Percentiles rank a stretch among this genome's conserved stretches.
These are phyloP conservation scores for Hypoxylon fuscum DNA, from an alignment of 495 filamentous ascomycete genomes.

Conservation along the genomic window DNA sequence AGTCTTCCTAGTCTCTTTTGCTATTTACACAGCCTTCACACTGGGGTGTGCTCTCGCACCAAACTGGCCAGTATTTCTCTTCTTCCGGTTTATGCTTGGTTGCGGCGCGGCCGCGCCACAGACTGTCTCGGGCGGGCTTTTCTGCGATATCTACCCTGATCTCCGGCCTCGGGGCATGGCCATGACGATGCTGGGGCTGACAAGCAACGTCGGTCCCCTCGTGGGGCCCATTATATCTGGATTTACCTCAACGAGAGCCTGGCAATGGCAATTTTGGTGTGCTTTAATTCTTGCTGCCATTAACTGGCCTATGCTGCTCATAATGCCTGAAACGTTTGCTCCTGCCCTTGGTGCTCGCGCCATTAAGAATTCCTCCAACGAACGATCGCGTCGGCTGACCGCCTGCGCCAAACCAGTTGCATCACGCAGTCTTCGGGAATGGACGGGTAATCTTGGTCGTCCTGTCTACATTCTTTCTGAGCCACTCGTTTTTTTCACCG, in stretches of 20 bases:
- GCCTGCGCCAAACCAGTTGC: too few species aligned
- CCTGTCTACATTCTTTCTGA: conserved; percentile 69
- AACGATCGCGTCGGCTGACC: too few species aligned
- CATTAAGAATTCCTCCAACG: background rate
- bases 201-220: conserved; percentile 52
- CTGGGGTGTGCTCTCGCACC: conserved; percentile 78
- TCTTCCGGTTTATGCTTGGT: conserved; percentile 58
- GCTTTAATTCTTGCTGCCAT: conserved; percentile 57
- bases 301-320: conserved; percentile 40
- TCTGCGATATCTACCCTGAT: conserved; percentile 72
- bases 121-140: conserved; percentile 81
- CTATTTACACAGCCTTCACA: conserved; percentile 73
- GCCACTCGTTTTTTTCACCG: conserved; percentile 68
- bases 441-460: conserved; percentile 58
- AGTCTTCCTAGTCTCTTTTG: conserved; percentile 73
- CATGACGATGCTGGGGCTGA: conserved; percentile 42
- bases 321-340: conserved; percentile 61
- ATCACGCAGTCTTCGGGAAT: conserved; percentile 43
- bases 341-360: conserved; percentile 45
- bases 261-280: conserved; percentile 66
- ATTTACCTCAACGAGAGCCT: conserved; percentile 45
- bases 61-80: conserved; percentile 47
- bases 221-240: conserved; percentile 61
- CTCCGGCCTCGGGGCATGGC: conserved; percentile 38
- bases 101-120: conserved; percentile 77